Conservation (phyloP, 768 basidiomycete species). For the Lentinula detonsa region DNA sequence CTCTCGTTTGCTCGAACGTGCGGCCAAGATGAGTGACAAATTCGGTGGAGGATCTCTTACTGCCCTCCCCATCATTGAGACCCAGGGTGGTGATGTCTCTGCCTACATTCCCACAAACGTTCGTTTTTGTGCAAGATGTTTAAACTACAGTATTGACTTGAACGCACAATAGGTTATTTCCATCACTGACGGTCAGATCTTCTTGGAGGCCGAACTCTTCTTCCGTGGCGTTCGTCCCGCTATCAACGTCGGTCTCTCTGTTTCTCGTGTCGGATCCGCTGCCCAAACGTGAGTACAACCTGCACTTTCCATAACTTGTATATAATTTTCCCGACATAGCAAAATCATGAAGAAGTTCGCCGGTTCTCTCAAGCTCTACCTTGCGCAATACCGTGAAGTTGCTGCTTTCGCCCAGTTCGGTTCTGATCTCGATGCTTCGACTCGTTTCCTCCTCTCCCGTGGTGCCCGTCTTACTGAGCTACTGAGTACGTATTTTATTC, state of each 20-base stretch:
- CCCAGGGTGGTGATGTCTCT: slow-evolving; percentile 99
- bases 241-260: slow-evolving; percentile 99
- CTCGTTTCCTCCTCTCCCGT: slow-evolving; percentile 96
- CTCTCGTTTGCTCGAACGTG: slow-evolving; percentile 99
- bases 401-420: slow-evolving; percentile 99
- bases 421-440: slow-evolving; percentile 99
- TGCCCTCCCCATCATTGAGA: slow-evolving; percentile 99
- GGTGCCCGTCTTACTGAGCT: slow-evolving; percentile 98
- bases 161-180: slow-evolving; percentile 77
- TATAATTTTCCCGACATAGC: slow-evolving; percentile 26
- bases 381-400: slow-evolving; percentile 99
- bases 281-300: slow-evolving; percentile 84
- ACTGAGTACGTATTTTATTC: slow-evolving; percentile 51
- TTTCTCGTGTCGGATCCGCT: slow-evolving; percentile 99
- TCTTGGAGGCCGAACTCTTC: slow-evolving; percentile 99
- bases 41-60: slow-evolving; percentile 98
- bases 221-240: slow-evolving; percentile 99
- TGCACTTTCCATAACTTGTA: neutral
- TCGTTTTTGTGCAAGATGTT: slow-evolving; percentile 17
- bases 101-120: slow-evolving; percentile 97
- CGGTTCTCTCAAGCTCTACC: slow-evolving; percentile 98
- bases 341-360: slow-evolving; percentile 99
- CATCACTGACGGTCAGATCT: slow-evolving; percentile 99
- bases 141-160: neutral
- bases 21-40: slow-evolving; percentile 99